phyloP scores from a whole-genome alignment of 768 basidiomycete species.

The Tephrocybe sp. region DNA sequence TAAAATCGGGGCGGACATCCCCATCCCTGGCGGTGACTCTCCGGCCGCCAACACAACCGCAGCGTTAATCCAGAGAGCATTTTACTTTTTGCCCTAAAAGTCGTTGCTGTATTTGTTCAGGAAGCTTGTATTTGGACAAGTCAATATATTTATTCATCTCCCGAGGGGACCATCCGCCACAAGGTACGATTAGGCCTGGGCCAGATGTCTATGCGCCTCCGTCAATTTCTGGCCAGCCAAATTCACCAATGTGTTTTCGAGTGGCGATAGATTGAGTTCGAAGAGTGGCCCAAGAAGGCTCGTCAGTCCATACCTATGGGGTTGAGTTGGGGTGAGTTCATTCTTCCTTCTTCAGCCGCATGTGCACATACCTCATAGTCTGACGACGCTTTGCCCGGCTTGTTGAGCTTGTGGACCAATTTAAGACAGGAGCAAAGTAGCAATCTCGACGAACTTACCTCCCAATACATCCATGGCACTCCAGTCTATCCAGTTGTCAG shows the following conservation, averaged over 20 bases:
- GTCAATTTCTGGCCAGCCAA: constrained; percentile 24
- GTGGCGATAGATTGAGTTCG: constrained; percentile 19
- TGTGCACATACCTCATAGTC: constrained; percentile 23
- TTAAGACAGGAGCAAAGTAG: background rate
- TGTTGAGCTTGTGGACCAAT: constrained; percentile 6
- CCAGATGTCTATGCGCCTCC: constrained; percentile 7
- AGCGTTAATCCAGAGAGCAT: constrained; percentile 11
- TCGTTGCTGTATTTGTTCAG: background rate
- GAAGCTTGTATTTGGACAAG: background rate
- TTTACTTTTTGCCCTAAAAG: constrained; percentile 8
- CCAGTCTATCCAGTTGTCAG: constrained; percentile 14
- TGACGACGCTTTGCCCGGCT: constrained; percentile 20
- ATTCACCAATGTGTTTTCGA: constrained; percentile 20
- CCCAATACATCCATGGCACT: constrained; percentile 27
- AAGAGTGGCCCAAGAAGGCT: constrained; percentile 23
- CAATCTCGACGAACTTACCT: constrained; percentile 8
- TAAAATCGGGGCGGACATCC: constrained; percentile 40
- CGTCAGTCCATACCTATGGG: constrained; percentile 27
- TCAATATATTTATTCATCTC: background rate
- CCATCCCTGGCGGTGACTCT: constrained; percentile 39
- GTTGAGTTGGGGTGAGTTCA: no score
- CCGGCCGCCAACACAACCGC: constrained; percentile 27
- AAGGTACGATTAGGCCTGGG: no score
- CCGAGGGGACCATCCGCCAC: no score
- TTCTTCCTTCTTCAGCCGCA: no score